phyloP scores from a whole-genome alignment of 2,329 filamentous ascomycete genomes.

The Amesomyces nigricolor region DNA sequence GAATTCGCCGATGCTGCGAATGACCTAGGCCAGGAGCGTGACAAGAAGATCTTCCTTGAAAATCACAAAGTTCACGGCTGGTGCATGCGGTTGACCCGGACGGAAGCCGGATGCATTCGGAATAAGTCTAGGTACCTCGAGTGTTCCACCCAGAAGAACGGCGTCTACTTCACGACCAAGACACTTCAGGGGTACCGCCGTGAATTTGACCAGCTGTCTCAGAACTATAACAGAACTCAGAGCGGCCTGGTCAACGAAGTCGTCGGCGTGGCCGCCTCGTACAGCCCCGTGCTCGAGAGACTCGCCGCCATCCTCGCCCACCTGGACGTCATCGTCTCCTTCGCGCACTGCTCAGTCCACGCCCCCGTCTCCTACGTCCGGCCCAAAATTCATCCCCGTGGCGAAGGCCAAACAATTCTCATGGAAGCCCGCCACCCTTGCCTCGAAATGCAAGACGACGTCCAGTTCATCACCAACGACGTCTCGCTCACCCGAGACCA shows the following conservation, averaged over 20 bases:
- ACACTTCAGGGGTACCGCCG: constrained; percentile 73
- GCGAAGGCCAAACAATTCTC: constrained; percentile 82
- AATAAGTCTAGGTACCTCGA: constrained; percentile 88
- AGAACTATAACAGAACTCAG: constrained; percentile 94
- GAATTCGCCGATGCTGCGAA: constrained; percentile 72
- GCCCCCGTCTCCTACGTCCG: constrained; percentile 88
- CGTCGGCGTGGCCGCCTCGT: constrained; percentile 86
- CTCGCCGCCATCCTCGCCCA: constrained; percentile 85
- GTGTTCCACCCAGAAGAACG: constrained; percentile 97
- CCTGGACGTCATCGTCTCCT: constrained; percentile 88
- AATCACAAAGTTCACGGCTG: constrained; percentile 94
- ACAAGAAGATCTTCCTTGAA: constrained; percentile 97
- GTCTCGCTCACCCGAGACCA: constrained; percentile 70
- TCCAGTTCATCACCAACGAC: constrained; percentile 98
- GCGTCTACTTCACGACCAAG: constrained; percentile 93
- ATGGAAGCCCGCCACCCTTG: constrained; percentile 93
- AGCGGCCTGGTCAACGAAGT: constrained; percentile 87
- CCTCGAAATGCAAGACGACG: constrained; percentile 97
- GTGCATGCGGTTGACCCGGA: constrained; percentile 90
- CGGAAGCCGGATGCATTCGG: constrained; percentile 85
- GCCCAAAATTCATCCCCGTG: constrained; percentile 83
- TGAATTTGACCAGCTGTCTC: constrained; percentile 88
- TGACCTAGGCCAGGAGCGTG: constrained; percentile 85
- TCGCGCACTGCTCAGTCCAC: constrained; percentile 89
- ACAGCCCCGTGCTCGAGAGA: constrained; percentile 85